Conservation (phyloP, 345 rosid species). For the Streptanthus diversifolius region DNA sequence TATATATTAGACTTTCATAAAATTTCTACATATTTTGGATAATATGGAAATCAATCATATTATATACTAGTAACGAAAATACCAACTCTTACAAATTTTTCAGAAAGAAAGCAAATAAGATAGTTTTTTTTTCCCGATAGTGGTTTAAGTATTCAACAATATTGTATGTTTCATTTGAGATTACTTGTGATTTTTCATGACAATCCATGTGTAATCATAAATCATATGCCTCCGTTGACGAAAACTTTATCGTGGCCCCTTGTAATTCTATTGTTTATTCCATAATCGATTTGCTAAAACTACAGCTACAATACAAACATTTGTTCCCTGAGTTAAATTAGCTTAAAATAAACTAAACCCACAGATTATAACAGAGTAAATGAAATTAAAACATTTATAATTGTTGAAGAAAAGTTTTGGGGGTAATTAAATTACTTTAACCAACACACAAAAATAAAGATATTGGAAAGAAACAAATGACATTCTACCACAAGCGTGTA, state of each 20-base stretch:
- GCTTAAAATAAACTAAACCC: neutral
- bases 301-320: neutral
- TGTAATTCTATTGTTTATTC: slow-evolving; percentile 2
- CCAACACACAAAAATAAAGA: neutral
- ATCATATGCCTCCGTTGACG: slow-evolving; percentile 12
- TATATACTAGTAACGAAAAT: neutral
- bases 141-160: neutral
- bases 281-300: neutral
- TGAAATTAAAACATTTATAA: no score
- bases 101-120: neutral
- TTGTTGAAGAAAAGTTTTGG: no score
- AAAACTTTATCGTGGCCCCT: slow-evolving; percentile 16
- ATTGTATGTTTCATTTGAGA: neutral
- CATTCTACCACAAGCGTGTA: slow-evolving; percentile 34
- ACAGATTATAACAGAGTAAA: neutral
- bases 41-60: neutral
- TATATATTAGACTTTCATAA: no score
- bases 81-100: no score
- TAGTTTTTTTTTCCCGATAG: neutral
- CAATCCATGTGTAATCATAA: slow-evolving; percentile 24
- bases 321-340: neutral
- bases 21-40: neutral
- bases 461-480: slow-evolving; percentile 18
- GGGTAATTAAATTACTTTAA: neutral
- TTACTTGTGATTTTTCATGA: neutral